phyloP scores from a whole-genome alignment of 345 rosid species.

The Jatropha curcas region DNA sequence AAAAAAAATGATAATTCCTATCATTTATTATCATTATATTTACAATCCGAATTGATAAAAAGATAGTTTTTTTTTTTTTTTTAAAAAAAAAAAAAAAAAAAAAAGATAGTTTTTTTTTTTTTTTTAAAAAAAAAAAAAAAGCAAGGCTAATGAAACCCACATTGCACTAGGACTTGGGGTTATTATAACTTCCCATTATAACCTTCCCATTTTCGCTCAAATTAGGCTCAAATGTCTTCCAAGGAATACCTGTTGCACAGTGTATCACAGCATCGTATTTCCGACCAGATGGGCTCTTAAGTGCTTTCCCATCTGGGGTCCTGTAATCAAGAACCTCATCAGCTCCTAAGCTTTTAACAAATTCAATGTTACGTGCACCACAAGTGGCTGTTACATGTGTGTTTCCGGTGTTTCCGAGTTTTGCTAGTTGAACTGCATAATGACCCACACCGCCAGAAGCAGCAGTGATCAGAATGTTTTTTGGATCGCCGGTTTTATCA shows the following conservation, averaged over 20 bases:
- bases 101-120: too few relatives aligned
- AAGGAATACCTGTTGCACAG: conserved; percentile 24
- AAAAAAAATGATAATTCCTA: too few relatives aligned
- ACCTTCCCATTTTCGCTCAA: conserved; percentile 32
- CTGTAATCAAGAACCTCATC: conserved; percentile 30
- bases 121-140: too few relatives aligned
- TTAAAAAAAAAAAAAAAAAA: too few relatives aligned
- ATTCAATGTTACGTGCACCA: conserved; percentile 28
- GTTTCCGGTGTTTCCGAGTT: conserved; percentile 31
- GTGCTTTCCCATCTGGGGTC: conserved; percentile 26
- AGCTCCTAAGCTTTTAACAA: conserved; percentile 27
- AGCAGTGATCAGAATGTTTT: conserved; percentile 30
- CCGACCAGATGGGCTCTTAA: conserved; percentile 30
- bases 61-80: too few relatives aligned
- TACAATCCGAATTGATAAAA: too few relatives aligned
- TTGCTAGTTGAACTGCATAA: conserved; percentile 30
- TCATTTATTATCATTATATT: too few relatives aligned
- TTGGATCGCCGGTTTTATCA: conserved; percentile 16
- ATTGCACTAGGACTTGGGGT: conserved; percentile 21
- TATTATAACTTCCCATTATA: too few relatives aligned
- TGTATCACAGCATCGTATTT: conserved; percentile 33
- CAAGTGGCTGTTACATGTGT: conserved; percentile 32
- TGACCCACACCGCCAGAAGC: conserved; percentile 36
- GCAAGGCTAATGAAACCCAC: conserved; percentile 12
- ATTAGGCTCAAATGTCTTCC: conserved; percentile 26